A percentile compares a stretch with the other conserved stretches of the same genome.
Conservation (phyloP, 2,329 filamentous ascomycete genomes). For the Colletotrichum sp. region DNA sequence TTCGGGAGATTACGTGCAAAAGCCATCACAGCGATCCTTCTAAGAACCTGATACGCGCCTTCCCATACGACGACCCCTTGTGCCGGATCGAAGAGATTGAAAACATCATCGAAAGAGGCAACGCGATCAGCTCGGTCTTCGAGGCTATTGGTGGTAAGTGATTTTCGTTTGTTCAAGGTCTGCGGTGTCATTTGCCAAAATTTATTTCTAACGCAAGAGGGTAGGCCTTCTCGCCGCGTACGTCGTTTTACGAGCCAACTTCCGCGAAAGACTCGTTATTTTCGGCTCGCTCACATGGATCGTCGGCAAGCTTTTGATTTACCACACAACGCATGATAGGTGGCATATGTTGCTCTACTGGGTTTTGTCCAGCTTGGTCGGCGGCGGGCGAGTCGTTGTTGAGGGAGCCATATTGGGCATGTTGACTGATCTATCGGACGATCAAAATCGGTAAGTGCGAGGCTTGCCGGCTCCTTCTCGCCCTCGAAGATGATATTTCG, state of each 20-base stretch:
- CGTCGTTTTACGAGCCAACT: not conserved
- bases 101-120: not conserved
- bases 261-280: not conserved
- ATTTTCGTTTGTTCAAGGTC: not conserved
- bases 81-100: not conserved
- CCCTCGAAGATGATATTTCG: not conserved
- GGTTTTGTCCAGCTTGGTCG: not conserved
- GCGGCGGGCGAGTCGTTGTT: not conserved
- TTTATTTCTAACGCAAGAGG: not conserved
- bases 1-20: not conserved
- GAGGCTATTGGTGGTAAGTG: not conserved
- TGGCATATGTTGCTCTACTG: not conserved
- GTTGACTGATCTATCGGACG: not conserved
- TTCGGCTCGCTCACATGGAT: not conserved
- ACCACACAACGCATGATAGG: not conserved
- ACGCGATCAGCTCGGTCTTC: not conserved
- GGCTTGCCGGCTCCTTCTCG: not conserved
- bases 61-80: not conserved
- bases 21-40: accelerated
- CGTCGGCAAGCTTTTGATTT: not conserved
- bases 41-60: not conserved
- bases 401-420: not conserved
- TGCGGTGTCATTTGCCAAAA: not conserved
- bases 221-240: not conserved
- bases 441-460: not conserved